phyloP scores from a whole-genome alignment of 306 rosid species.

The Glycine latifolia region DNA sequence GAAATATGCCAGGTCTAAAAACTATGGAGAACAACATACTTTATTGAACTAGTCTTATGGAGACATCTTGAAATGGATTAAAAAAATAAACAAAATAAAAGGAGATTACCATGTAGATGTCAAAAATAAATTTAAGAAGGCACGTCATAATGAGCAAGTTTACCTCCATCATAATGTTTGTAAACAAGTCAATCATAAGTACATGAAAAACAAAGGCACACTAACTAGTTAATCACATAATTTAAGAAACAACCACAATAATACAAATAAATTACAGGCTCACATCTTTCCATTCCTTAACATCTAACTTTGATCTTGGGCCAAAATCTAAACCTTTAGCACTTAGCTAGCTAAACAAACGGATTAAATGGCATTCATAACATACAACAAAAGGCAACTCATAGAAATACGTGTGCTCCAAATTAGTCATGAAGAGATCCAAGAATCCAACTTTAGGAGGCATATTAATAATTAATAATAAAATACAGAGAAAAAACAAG shows the following conservation, averaged over 20 bases:
- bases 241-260: neutral
- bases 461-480: neutral
- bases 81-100: neutral
- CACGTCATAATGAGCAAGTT: neutral
- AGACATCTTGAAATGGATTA: neutral
- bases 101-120: neutral
- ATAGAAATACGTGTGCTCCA: neutral
- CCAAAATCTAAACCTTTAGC: conserved; percentile 14
- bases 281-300: neutral
- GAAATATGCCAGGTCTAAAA: neutral
- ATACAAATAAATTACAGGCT: neutral
- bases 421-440: neutral
- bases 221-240: neutral
- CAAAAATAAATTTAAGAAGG: neutral
- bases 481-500: too few species aligned
- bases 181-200: conserved; percentile 4
- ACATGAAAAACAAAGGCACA: neutral
- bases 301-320: neutral
- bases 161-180: neutral
- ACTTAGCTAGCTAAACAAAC: neutral
- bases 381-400: neutral
- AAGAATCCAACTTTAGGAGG: conserved; percentile 3
- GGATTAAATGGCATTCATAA: conserved; percentile 10
- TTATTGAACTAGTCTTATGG: neutral
- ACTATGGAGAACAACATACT: neutral